Conservation (phyloP, 495 filamentous ascomycete genomes). For the Neurospora sp. region DNA sequence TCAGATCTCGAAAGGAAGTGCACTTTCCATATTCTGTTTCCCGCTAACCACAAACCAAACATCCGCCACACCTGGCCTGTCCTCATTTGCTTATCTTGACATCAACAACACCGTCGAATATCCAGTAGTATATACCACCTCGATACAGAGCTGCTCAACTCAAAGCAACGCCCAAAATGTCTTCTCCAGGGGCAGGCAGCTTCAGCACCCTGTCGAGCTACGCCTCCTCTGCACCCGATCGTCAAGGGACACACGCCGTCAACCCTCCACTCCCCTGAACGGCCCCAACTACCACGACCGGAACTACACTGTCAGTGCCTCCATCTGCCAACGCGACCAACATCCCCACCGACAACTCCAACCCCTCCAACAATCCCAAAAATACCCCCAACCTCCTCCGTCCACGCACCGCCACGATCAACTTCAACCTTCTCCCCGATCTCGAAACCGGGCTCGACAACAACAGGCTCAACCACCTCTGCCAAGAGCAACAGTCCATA, state of each 20-base stretch:
- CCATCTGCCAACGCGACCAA: too few species aligned
- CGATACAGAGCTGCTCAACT: not conserved
- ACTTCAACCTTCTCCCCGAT: too few species aligned
- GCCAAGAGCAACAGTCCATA: not conserved
- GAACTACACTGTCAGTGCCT: too few species aligned
- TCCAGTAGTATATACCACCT: not conserved
- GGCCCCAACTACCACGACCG: not conserved
- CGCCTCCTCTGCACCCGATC: not conserved
- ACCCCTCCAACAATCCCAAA: too few species aligned
- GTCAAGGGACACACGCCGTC: not conserved
- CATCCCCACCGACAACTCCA: too few species aligned
- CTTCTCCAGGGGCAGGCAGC: not conserved
- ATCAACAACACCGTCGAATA: not conserved
- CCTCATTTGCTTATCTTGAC: not conserved
- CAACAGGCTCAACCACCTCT: too few species aligned
- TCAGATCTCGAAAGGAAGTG: not conserved
- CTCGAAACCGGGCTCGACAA: too few species aligned
- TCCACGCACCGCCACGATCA: too few species aligned
- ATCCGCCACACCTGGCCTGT: not conserved
- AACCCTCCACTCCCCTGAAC: not conserved
- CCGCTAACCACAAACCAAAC: not conserved
- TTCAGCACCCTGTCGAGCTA: not conserved
- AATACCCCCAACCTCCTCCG: too few species aligned
- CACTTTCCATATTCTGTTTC: not conserved
- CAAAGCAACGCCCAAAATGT: not conserved